phyloP scores from a whole-genome alignment of 805 yeast genomes.

The Candida methanosorbosa region DNA sequence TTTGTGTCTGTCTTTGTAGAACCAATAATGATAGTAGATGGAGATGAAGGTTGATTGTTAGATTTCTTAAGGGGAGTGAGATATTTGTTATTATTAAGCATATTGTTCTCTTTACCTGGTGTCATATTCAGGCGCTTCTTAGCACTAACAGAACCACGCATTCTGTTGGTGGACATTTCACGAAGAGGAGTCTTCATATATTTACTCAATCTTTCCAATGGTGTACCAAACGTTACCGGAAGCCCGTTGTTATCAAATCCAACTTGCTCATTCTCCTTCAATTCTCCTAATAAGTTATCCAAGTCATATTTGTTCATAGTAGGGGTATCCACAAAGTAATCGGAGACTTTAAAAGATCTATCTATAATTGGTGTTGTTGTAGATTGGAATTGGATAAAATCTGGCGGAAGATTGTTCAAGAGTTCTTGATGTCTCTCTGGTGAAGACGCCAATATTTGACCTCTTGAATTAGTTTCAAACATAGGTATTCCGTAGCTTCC shows the following conservation, averaged over 20 bases:
- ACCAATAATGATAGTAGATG: slow-evolving; percentile 23
- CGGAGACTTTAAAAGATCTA: slow-evolving; percentile 6
- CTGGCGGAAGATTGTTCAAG: not conserved
- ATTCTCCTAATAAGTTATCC: slow-evolving; percentile 1
- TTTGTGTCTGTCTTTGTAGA: slow-evolving; percentile 11
- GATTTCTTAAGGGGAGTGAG: slow-evolving; percentile 13
- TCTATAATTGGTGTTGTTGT: slow-evolving; percentile 4
- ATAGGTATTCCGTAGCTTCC: too few species aligned
- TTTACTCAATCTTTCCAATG: slow-evolving; percentile 3
- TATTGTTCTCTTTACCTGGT: slow-evolving; percentile 4
- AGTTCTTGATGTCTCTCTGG: not conserved
- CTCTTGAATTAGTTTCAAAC: too few species aligned
- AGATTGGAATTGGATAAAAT: not conserved
- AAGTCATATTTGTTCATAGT: slow-evolving; percentile 12
- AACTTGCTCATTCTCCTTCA: not conserved
- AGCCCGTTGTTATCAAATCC: not conserved
- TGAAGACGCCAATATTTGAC: slow-evolving; percentile 1
- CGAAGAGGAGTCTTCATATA: slow-evolving; percentile 13
- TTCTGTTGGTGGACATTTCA: slow-evolving; percentile 11
- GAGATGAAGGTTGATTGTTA: slow-evolving; percentile 20
- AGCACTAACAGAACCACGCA: slow-evolving; percentile 10
- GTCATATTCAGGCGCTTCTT: slow-evolving; percentile 7
- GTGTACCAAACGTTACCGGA: slow-evolving; percentile 10
- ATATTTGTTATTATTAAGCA: slow-evolving; percentile 10
- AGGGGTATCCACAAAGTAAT: slow-evolving; percentile 13